These are phyloP conservation scores for Simplicillium sp. DNA, from an alignment of 2,329 filamentous ascomycete genomes.

Conservation along the genomic window DNA sequence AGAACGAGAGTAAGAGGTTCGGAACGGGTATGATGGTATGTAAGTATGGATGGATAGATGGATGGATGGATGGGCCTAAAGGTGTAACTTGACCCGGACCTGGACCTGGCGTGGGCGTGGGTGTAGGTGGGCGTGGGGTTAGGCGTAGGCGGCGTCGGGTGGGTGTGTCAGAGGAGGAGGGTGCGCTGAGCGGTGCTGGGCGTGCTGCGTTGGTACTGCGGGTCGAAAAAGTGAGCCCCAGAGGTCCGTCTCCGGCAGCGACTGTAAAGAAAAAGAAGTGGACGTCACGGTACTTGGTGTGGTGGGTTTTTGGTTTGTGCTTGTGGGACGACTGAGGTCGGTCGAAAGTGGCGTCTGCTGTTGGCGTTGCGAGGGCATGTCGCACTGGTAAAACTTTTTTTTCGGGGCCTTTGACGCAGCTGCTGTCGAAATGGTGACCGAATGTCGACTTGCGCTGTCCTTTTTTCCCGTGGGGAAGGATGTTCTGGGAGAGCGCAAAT, in stretches of 20 bases:
- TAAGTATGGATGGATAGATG: constrained; percentile 5
- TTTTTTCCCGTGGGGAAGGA: neutral
- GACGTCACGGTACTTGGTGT: no score
- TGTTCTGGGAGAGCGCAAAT: no score
- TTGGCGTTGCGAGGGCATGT: constrained; percentile 1
- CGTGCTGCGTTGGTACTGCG: neutral
- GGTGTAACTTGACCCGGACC: no score
- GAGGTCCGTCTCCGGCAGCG: neutral
- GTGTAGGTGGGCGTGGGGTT: no score
- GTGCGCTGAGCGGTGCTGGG: no score
- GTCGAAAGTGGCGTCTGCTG: neutral
- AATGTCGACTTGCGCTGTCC: neutral
- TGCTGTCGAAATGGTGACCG: neutral
- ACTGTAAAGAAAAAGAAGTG: neutral
- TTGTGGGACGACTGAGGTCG: neutral
- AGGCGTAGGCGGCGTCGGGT: neutral
- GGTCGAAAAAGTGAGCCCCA: constrained; percentile 1
- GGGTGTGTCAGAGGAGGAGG: neutral
- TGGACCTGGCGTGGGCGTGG: no score
- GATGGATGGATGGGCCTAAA: constrained; percentile 1
- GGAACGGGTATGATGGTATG: neutral
- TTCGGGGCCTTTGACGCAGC: no score
- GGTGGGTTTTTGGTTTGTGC: neutral
- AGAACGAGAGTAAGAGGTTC: constrained; percentile 1
- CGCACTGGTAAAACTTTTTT: neutral